Evolutionary conservation across 208 protist species (phyloP).

Genomic region (Porcisia deanei): DNA sequence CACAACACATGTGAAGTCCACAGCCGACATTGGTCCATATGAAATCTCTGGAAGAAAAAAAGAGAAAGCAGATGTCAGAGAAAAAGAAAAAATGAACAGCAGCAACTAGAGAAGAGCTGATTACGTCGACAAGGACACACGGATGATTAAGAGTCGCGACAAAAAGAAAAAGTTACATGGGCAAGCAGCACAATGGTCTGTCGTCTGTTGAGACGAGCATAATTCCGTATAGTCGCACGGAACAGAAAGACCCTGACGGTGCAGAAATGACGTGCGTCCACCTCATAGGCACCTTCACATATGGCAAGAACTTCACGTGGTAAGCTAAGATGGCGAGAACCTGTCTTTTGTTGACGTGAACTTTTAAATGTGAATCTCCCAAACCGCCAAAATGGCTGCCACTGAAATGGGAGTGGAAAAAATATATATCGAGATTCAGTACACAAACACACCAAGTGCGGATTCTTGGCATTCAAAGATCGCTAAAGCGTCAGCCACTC

Average conservation of each 20-base stretch:
- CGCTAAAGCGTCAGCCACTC: constrained; percentile 79
- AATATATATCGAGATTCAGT: neutral
- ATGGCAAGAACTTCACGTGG: neutral
- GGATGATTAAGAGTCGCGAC: neutral
- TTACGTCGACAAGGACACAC: neutral
- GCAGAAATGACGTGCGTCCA: neutral
- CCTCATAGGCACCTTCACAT: too few species aligned
- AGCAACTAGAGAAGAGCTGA: neutral
- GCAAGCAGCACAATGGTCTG: neutral
- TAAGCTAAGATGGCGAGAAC: too few species aligned
- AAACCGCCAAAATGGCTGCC: neutral
- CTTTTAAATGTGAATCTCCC: neutral
- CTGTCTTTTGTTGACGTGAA: neutral
- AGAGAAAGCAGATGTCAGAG: neutral
- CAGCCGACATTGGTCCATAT: constrained; percentile 8
- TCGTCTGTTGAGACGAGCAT: neutral
- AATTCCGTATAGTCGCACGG: neutral
- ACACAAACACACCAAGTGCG: neutral
- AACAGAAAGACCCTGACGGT: neutral
- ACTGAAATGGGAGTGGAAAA: neutral
- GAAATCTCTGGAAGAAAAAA: neutral
- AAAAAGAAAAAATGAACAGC: neutral
- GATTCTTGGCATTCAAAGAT: neutral
- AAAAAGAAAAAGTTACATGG: neutral
- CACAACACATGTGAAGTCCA: constrained; percentile 53